These are phyloP conservation scores for Naumovozyma castellii DNA, from an alignment of 805 yeast species.

Conservation along the genomic window DNA sequence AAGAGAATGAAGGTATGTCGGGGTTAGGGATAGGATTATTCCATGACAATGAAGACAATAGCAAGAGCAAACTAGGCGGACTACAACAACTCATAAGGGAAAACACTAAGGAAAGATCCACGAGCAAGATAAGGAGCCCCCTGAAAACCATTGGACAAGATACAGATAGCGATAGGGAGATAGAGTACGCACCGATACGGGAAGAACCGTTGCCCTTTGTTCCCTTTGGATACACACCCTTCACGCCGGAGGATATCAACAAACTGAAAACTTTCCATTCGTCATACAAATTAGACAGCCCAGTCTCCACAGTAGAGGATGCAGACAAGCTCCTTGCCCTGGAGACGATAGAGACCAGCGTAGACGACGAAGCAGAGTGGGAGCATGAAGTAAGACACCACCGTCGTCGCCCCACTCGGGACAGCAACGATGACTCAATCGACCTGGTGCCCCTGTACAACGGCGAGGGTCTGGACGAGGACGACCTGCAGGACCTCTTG, in stretches of 20 bases:
- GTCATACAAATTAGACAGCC: slow-evolving; percentile 9
- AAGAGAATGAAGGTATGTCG: slow-evolving; percentile 1
- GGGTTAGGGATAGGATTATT: not conserved
- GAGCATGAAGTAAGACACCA: not conserved
- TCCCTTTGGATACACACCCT: slow-evolving; percentile 39
- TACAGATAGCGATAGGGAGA: slow-evolving; percentile 23
- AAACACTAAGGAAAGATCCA: not conserved
- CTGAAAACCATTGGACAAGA: slow-evolving; percentile 1
- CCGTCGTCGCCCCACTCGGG: no score
- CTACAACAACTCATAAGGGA: not conserved
- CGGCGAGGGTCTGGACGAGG: not conserved
- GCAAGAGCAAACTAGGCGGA: not conserved
- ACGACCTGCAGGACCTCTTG: not conserved
- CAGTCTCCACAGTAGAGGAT: not conserved
- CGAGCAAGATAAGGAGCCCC: not conserved
- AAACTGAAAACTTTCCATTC: slow-evolving; percentile 15
- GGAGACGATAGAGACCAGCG: not conserved
- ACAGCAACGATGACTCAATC: not conserved
- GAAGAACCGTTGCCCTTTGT: slow-evolving; percentile 33
- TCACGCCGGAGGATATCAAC: slow-evolving; percentile 27
- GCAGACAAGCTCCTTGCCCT: not conserved
- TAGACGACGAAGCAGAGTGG: not conserved
- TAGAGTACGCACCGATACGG: slow-evolving; percentile 40
- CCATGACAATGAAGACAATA: not conserved
- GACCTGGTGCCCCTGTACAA: not conserved